Evolutionary conservation across 1,284 basidiomycete genomes (phyloP).

Genomic region (Ganoderma boninense): DNA sequence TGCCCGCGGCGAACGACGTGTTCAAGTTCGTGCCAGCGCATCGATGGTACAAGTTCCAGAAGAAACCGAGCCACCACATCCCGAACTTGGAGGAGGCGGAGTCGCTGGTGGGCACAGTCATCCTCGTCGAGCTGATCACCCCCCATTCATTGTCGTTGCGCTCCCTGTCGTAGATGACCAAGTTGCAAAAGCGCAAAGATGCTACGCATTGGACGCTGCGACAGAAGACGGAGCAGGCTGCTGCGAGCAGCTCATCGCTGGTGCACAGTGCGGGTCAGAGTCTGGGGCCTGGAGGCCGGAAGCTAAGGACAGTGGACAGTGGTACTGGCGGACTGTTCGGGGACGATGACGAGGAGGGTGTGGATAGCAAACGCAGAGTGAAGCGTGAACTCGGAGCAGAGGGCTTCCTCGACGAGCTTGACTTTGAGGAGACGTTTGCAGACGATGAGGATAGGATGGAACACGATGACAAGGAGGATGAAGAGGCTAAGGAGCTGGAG

Average conservation of each 20-base stretch:
- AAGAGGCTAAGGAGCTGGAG: conserved; percentile 88
- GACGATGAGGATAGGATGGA: conserved; percentile 87
- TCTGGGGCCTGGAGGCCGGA: conserved; percentile 69
- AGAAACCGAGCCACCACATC: conserved; percentile 77
- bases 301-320: conserved; percentile 68
- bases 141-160: not conserved
- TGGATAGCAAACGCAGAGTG: conserved; percentile 49
- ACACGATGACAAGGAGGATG: conserved; percentile 77
- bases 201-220: conserved; percentile 74
- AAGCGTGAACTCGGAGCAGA: conserved; percentile 72
- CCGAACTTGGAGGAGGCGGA: conserved; percentile 78
- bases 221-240: conserved; percentile 68
- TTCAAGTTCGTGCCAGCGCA: conserved; percentile 89
- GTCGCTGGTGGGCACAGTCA: conserved; percentile 62
- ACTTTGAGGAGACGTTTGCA: conserved; percentile 86
- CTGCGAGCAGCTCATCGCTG: conserved; percentile 50
- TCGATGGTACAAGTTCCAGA: conserved; percentile 92
- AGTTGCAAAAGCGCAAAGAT: conserved; percentile 73
- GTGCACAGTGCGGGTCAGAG: conserved; percentile 61
- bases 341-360: conserved; percentile 69
- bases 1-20: conserved; percentile 76
- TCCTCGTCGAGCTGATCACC: not conserved
- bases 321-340: conserved; percentile 68
- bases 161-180: conserved; percentile 50
- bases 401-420: conserved; percentile 82